These are phyloP conservation scores for Aspergillus eucalypticola DNA, from an alignment of 2,329 filamentous ascomycete genomes.

Conservation along the genomic window DNA sequence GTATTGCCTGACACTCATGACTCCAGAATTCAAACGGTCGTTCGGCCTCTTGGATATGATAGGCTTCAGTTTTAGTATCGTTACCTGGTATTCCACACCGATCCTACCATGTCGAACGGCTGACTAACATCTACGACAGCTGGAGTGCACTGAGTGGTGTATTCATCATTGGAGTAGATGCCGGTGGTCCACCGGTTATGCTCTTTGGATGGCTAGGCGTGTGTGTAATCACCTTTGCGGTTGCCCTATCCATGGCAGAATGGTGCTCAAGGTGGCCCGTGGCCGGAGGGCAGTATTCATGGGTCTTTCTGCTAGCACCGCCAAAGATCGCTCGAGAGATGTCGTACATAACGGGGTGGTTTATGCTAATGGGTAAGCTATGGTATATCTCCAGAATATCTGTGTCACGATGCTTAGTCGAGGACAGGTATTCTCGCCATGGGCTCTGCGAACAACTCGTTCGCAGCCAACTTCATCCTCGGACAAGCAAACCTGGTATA, in stretches of 20 bases:
- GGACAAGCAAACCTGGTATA: slow-evolving; percentile 56
- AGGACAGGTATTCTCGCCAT: slow-evolving; percentile 38
- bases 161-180: slow-evolving; percentile 54
- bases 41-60: slow-evolving; percentile 58
- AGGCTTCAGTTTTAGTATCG: slow-evolving; percentile 58
- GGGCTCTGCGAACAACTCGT: slow-evolving; percentile 56
- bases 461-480: slow-evolving; percentile 56
- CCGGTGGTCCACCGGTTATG: slow-evolving; percentile 58
- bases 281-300: slow-evolving; percentile 57
- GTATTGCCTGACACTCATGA: not conserved
- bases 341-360: slow-evolving; percentile 48
- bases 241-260: slow-evolving; percentile 59
- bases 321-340: slow-evolving; percentile 42
- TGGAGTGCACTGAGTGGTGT: slow-evolving; percentile 58
- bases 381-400: too few relatives aligned
- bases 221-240: slow-evolving; percentile 49
- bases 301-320: slow-evolving; percentile 57
- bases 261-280: slow-evolving; percentile 57
- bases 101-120: not conserved
- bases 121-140: slow-evolving; percentile 19
- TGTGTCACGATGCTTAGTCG: slow-evolving; percentile 13
- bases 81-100: slow-evolving; percentile 47
- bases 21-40: slow-evolving; percentile 54
- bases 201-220: slow-evolving; percentile 58
- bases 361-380: slow-evolving; percentile 39